Evolutionary conservation across 2,329 filamentous ascomycete genomes (phyloP).

Genomic region (Pseudogymnoascus sp.): DNA sequence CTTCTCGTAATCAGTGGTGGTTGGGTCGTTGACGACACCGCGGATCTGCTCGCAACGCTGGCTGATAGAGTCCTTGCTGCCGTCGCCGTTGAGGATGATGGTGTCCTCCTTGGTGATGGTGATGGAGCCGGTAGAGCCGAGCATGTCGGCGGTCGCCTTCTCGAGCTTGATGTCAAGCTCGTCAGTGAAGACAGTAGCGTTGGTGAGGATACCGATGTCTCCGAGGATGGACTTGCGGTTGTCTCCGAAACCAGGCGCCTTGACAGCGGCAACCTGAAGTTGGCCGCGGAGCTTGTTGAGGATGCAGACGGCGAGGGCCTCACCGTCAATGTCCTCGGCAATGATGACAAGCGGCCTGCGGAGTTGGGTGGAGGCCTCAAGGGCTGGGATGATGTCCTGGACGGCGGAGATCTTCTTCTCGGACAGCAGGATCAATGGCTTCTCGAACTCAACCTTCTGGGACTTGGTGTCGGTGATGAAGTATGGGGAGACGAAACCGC

Average conservation of each 20-base stretch:
- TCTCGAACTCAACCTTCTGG: slow-evolving; percentile 99
- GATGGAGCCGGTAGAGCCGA: slow-evolving; percentile 94
- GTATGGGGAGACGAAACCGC: slow-evolving; percentile 96
- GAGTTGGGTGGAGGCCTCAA: slow-evolving; percentile 92
- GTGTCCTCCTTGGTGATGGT: slow-evolving; percentile 99
- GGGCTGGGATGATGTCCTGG: slow-evolving; percentile 95
- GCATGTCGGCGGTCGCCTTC: slow-evolving; percentile 92
- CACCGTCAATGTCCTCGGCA: slow-evolving; percentile 97
- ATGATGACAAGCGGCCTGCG: slow-evolving; percentile 96
- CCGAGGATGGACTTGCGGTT: slow-evolving; percentile 99
- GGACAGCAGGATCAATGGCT: slow-evolving; percentile 94
- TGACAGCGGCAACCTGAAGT: slow-evolving; percentile 96
- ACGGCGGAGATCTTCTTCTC: slow-evolving; percentile 99
- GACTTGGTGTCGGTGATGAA: slow-evolving; percentile 99
- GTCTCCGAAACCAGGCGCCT: slow-evolving; percentile 98
- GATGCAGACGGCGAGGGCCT: slow-evolving; percentile 97
- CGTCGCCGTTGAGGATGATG: slow-evolving; percentile 94
- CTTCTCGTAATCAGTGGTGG: slow-evolving; percentile 98
- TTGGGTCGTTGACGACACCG: slow-evolving; percentile 86
- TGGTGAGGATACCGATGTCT: slow-evolving; percentile 90
- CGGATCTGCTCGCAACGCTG: slow-evolving; percentile 99
- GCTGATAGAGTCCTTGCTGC: slow-evolving; percentile 83
- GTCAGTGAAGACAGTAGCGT: slow-evolving; percentile 94
- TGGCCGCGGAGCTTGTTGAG: slow-evolving; percentile 99
- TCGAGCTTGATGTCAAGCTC: slow-evolving; percentile 99